Base-by-base conservation (phyloP, 1,284 basidiomycete species). In the Amylostereum chailletii region DNA sequence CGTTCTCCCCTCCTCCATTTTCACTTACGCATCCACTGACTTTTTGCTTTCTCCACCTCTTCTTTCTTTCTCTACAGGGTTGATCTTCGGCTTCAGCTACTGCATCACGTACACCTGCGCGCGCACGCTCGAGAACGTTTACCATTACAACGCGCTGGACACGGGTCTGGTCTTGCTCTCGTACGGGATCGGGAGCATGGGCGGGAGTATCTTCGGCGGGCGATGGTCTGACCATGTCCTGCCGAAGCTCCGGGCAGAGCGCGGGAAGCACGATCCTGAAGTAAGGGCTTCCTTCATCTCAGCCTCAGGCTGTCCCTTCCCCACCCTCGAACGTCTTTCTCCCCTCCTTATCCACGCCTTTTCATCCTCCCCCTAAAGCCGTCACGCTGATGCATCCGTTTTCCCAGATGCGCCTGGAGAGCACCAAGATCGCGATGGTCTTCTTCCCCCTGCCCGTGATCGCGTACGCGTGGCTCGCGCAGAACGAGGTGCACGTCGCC, bases 161-260 rank as follows among this genome's bases (percentile, higher is more conserved):
- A 79, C 87, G 48, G 91, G 91, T 8, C 65, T 92, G 27, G 79
- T 90, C 5, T 73, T 92, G 5, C 74, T 94, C 19, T 68, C 83
- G 0, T 88, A 83, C 55, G 91, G 90, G 40, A 54, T 75, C 7
- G 86, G 89, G 4, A 80, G 75, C 54, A 71, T 90, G 31, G 59
- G 68, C 1, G 91, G 91, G 2, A 86, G 81, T 52, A 55, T 92
- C 5, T 55, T 85, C 0, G 91, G 91, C 5, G 91, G 92, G 0
- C 71, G 81, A 6, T 90, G 81, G 69, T 89, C 85, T 1, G 92
- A 94, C 63, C 63, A 69, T 40, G 70, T 82, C 34, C 70, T 91
- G 32, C 60, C 63, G 3, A 69, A 70, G 43, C 65, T 86, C 47
- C 85, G 77, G 53, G 71, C 66, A 26, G 65, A 86, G 54, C 79